phyloP scores from a whole-genome alignment of 805 yeast genomes.

The Saccharomycopsis schoenii region DNA sequence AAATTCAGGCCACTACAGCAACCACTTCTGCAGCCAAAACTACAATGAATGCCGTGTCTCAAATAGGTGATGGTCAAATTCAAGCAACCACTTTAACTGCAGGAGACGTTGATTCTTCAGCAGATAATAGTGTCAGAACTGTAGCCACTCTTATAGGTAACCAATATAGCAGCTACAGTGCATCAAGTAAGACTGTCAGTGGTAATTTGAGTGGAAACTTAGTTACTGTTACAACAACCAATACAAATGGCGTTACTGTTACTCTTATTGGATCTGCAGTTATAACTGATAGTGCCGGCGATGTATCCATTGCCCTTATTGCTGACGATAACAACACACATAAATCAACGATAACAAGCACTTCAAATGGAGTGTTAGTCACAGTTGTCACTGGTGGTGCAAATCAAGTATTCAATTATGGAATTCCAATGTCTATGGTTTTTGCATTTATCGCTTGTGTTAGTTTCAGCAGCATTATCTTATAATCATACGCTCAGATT shows the following conservation, averaged over 20 bases:
- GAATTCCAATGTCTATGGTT: background rate
- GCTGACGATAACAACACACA: background rate
- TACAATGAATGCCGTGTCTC: slow-evolving; percentile 22
- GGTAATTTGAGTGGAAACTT: slow-evolving; percentile 16
- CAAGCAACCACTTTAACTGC: slow-evolving; percentile 24
- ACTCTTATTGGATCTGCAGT: slow-evolving; percentile 16
- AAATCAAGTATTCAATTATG: background rate
- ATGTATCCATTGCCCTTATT: slow-evolving; percentile 2
- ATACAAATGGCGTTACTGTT: slow-evolving; percentile 19
- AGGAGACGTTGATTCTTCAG: background rate
- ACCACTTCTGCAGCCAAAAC: slow-evolving; percentile 20
- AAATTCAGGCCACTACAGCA: slow-evolving; percentile 26
- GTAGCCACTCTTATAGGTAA: slow-evolving; percentile 9
- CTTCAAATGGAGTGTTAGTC: background rate
- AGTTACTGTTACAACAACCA: slow-evolving; percentile 14
- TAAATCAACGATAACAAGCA: background rate
- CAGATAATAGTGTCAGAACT: slow-evolving; percentile 1
- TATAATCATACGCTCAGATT: background rate
- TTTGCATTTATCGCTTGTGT: background rate
- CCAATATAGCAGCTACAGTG: background rate
- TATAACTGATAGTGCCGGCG: slow-evolving; percentile 8
- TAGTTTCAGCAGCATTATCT: background rate
- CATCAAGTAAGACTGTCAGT: background rate
- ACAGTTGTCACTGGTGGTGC: background rate
- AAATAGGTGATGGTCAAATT: slow-evolving; percentile 26